Evolutionary conservation across 805 yeast species (phyloP).

Genomic region (Dipodascus geniculatus): DNA sequence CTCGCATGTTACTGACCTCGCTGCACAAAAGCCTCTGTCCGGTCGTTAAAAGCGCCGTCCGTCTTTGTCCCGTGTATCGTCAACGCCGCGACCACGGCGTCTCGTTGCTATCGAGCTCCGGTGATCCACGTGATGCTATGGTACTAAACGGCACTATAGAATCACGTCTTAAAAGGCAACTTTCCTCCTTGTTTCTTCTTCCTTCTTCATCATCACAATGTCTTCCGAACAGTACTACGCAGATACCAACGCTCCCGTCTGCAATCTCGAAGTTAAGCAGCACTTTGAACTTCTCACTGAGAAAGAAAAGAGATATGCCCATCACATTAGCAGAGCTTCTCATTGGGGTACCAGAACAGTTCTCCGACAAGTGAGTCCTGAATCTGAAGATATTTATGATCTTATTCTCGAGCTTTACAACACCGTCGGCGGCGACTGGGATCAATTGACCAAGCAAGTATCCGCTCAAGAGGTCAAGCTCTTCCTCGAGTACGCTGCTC

Average conservation of each 20-base stretch:
- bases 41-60: too few species aligned
- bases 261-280: slow-evolving; percentile 52
- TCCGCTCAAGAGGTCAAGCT: slow-evolving; percentile 29
- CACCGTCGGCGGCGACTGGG: slow-evolving; percentile 37
- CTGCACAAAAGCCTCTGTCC: too few species aligned
- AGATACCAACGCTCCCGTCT: slow-evolving; percentile 57
- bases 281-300: slow-evolving; percentile 56
- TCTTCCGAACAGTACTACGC: slow-evolving; percentile 24
- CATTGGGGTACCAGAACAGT: slow-evolving; percentile 77
- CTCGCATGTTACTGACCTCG: too few species aligned
- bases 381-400: slow-evolving; percentile 65
- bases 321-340: slow-evolving; percentile 70
- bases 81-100: too few species aligned
- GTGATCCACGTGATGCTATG: too few species aligned
- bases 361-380: slow-evolving; percentile 71
- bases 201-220: too few species aligned
- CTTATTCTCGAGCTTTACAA: slow-evolving; percentile 50
- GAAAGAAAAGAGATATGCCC: slow-evolving; percentile 62
- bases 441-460: slow-evolving; percentile 39
- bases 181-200: too few species aligned
- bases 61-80: too few species aligned
- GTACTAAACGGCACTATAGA: too few species aligned
- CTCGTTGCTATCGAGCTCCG: too few species aligned
- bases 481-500: slow-evolving; percentile 52
- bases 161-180: too few species aligned